Conservation (phyloP, 2,329 filamentous ascomycete genomes). For the Ophiostoma montium region DNA sequence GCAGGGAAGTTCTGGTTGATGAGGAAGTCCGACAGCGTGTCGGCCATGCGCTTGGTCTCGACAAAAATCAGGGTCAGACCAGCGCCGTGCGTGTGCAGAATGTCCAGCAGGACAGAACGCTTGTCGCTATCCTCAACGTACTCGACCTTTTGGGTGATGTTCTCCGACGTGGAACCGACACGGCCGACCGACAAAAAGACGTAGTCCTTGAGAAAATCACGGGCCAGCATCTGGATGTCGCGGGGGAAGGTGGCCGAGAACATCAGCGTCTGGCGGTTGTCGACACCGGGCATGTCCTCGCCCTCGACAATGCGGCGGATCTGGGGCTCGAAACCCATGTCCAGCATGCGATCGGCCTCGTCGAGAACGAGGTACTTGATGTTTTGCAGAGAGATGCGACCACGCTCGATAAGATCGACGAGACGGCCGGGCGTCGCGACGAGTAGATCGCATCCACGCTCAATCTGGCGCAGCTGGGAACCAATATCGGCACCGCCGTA, state of each 20-base stretch:
- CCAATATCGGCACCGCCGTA: slow-evolving; percentile 99
- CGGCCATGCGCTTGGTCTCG: slow-evolving; percentile 98
- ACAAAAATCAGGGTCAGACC: slow-evolving; percentile 96
- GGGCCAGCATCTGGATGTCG: slow-evolving; percentile 97
- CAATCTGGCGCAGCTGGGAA: slow-evolving; percentile 93
- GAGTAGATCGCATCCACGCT: slow-evolving; percentile 89
- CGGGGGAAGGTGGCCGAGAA: slow-evolving; percentile 98
- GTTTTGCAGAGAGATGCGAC: slow-evolving; percentile 91
- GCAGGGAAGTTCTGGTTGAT: slow-evolving; percentile 98
- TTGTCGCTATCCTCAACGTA: slow-evolving; percentile 92
- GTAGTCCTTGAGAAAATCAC: slow-evolving; percentile 98
- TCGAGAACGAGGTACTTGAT: slow-evolving; percentile 99
- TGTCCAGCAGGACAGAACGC: slow-evolving; percentile 92
- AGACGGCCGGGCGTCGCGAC: slow-evolving; percentile 95
- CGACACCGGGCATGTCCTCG: slow-evolving; percentile 85
- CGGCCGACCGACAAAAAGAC: slow-evolving; percentile 97
- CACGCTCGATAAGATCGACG: slow-evolving; percentile 95
- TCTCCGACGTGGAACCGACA: slow-evolving; percentile 98
- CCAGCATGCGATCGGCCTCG: slow-evolving; percentile 99
- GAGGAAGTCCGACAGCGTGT: slow-evolving; percentile 92
- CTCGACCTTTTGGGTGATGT: slow-evolving; percentile 98
- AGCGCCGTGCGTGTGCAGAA: slow-evolving; percentile 80
- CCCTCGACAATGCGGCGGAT: slow-evolving; percentile 97
- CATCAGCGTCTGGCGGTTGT: slow-evolving; percentile 93
- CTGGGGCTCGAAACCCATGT: slow-evolving; percentile 99